These are phyloP conservation scores for Sporisorium iseilematis-ciliati DNA, from an alignment of 1,284 basidiomycete species.

Conservation along the genomic window DNA sequence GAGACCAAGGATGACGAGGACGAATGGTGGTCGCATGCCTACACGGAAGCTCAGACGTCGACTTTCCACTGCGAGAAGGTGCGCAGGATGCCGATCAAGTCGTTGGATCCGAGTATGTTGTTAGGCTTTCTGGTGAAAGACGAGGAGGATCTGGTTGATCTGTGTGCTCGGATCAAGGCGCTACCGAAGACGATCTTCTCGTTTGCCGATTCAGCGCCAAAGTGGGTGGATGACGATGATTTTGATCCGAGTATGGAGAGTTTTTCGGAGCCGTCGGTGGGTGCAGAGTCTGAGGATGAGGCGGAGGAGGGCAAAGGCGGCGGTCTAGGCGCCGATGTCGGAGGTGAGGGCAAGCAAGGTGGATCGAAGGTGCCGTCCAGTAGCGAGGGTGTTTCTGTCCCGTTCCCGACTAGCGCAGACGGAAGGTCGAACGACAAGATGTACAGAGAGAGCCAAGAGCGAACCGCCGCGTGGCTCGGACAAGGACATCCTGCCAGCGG, in stretches of 20 bases:
- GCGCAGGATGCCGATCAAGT: slow-evolving; percentile 88
- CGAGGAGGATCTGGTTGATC: slow-evolving; percentile 85
- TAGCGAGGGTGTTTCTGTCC: background rate
- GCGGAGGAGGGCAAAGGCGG: slow-evolving; percentile 7
- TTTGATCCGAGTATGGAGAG: slow-evolving; percentile 78
- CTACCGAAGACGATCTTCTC: slow-evolving; percentile 68
- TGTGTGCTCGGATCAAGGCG: slow-evolving; percentile 74
- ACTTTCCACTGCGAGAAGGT: slow-evolving; percentile 95
- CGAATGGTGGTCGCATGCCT: slow-evolving; percentile 77
- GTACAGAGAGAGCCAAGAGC: slow-evolving; percentile 28
- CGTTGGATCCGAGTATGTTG: slow-evolving; percentile 96
- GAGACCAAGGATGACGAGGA: slow-evolving; percentile 36
- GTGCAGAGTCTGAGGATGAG: slow-evolving; percentile 29
- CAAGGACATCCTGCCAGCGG: slow-evolving; percentile 10
- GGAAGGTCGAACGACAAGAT: slow-evolving; percentile 11
- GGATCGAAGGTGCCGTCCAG: background rate
- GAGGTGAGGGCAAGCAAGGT: background rate
- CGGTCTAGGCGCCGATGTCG: background rate
- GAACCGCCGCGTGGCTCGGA: slow-evolving; percentile 44
- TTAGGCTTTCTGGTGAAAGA: slow-evolving; percentile 88
- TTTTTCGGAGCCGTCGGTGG: slow-evolving; percentile 55
- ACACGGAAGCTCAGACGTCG: slow-evolving; percentile 77
- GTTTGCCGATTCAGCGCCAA: slow-evolving; percentile 79
- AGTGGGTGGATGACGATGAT: slow-evolving; percentile 83
- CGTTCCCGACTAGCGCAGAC: background rate